Base-by-base conservation (phyloP, 2,329 filamentous ascomycete species). In the Trichoderma aggressivum region DNA sequence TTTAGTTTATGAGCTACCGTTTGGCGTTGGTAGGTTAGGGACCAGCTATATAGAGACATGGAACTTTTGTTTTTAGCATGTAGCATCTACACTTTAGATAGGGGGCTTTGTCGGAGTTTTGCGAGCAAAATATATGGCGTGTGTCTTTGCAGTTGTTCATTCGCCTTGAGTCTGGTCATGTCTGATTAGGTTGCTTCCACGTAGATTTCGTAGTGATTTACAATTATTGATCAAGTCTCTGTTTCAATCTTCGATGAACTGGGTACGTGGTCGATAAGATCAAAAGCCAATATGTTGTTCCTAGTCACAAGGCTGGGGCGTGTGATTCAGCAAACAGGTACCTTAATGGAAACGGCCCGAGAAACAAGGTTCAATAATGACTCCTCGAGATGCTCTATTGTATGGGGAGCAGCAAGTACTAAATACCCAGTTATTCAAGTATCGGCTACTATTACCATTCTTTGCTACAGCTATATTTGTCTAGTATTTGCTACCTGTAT, bases 1-100 rank as follows among this genome's bases (percentile, higher is more conserved):
- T 7, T 2, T 12, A 14, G 7, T 47, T 34, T 12, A 26, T 60
- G 16, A 7, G 53, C 66, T 60, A 21, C 56, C 56, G 66, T 69
- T 60, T 61, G 66, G 66, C 66, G 66, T 60, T 69, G 66, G 56
- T 61, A 60, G 56, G 43, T 39, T 28, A 61, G 66, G 56, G 34
- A 26, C 39, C 53, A 53, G 12, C 21, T 60, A 58, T 24, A 61
- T 69, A 61, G 43, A 69, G 32, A 69, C 47, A 53, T 53, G 47
- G 47, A 53, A 53, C 47, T 21, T 24, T 24, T 21, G 11, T 47
- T 43, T 50, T 50, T 39, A 53, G 47, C 47, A 53, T 53, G 18
- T 32, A 16, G 50, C 63, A 66, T 66, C 12, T 58, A 24, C 18
- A 47, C 18, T 60, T 60, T 59, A 68, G 36, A 68, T 34, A 39